Evolutionary conservation across 257 asterid genomes (phyloP), one percentile per base, ranked within the genome.

Genomic region (Lycium barbarum): DNA sequence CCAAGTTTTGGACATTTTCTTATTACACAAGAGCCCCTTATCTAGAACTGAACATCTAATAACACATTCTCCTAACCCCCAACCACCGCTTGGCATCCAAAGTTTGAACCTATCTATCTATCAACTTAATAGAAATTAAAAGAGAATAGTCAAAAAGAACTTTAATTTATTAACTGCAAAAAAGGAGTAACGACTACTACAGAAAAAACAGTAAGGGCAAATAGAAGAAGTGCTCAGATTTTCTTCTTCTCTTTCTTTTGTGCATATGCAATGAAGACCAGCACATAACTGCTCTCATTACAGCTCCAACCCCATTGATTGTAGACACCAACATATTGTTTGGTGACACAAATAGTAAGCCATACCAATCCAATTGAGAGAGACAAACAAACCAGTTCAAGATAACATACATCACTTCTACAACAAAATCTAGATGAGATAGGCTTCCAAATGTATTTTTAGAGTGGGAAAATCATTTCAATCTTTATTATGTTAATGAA

Each of bases 291-390:
- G 59, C 63, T 11, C 71, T 95, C 96, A 38, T 90, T 36, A 20
- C 94, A 15, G 93, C 96, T 3, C 98, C 98, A 3, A 95, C 88
- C 17, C 93, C 98, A 18, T 94, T 95, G 57, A 94, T 88, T 3
- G 95, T 92, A 2, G 98, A 92, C 14, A 96, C 94, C 1, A 93
- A 89, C 72, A 96, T 54, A 86, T 96, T 96, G 90, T 96, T 87
- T 4, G 94, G 94, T n/a, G 99, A 94, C 85, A 96, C 98, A 84
- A 96, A 94, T 2, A 98, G 98, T 89, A 93, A 76, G 4, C 98
- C 99, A 57, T 96, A 96, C 98, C 99, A 94, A 86, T 71, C 61
- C 82, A 73, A 71, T 83, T 81, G 83, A 84, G 49, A 26, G 33
- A 84, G 67, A 84, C 43, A 7, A 83, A 47, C 2, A 10, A 83